A percentile compares a stretch with the other conserved stretches of the same genome.
Conservation (phyloP, 495 filamentous ascomycete species). For the Saxophila tyrrhenica region DNA sequence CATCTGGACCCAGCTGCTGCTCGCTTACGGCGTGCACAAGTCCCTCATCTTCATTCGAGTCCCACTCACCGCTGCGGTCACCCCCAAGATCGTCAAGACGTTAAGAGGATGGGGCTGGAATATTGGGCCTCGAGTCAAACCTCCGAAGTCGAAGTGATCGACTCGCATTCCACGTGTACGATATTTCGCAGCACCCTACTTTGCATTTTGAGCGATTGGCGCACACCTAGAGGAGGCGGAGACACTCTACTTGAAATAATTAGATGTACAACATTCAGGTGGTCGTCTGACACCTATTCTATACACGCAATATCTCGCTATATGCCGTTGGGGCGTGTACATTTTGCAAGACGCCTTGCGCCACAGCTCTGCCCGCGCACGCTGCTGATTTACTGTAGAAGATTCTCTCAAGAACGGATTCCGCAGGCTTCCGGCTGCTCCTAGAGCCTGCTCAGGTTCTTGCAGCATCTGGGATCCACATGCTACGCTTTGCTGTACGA, state of each 20-base stretch:
- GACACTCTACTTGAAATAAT: neutral
- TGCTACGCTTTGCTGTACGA: too few relatives aligned
- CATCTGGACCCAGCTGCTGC: constrained; percentile 77
- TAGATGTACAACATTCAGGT: neutral
- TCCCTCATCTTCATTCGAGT: constrained; percentile 93
- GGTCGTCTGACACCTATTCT: neutral
- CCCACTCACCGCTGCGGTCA: constrained; percentile 76
- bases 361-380: too few relatives aligned
- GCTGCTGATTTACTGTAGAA: too few relatives aligned
- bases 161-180: neutral
- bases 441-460: too few relatives aligned
- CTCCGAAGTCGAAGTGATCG: neutral
- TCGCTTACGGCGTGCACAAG: constrained; percentile 97
- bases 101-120: constrained; percentile 76
- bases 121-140: constrained; percentile 35
- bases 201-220: neutral
- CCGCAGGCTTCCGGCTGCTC: too few relatives aligned
- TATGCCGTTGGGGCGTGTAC: too few relatives aligned
- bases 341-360: too few relatives aligned
- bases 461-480: too few relatives aligned
- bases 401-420: too few relatives aligned
- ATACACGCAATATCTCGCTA: too few relatives aligned
- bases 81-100: constrained; percentile 76
- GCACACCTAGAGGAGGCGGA: neutral
- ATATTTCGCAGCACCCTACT: neutral